phyloP scores from a whole-genome alignment of 176 grass and related monocot species.

The Carex pumila region DNA sequence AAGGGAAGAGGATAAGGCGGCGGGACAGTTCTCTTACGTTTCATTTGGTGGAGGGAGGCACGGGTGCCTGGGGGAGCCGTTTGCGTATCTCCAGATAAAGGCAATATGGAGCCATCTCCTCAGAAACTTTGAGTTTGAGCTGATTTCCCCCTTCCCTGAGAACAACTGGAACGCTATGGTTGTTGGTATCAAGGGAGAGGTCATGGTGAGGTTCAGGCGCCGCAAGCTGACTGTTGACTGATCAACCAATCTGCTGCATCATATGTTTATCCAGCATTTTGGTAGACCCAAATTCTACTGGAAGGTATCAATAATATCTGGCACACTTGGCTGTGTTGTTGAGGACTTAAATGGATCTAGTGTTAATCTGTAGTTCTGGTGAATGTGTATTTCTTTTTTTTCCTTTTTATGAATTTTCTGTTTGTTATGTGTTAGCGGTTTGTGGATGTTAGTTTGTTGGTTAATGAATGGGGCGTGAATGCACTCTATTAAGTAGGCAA shows the following conservation, averaged over 20 bases:
- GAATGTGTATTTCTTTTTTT: background rate
- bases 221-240: constrained; percentile 58
- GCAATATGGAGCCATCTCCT: constrained; percentile 81
- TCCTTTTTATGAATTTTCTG: background rate
- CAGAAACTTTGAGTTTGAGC: constrained; percentile 93
- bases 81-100: constrained; percentile 96
- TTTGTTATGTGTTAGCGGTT: background rate
- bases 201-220: constrained; percentile 86
- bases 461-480: background rate
- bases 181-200: constrained; percentile 74
- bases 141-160: constrained; percentile 83
- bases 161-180: constrained; percentile 93
- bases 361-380: constrained; percentile 3
- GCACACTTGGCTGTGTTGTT: background rate
- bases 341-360: constrained; percentile 5
- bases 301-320: constrained; percentile 1
- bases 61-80: constrained; percentile 85
- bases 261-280: background rate
- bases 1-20: constrained; percentile 89
- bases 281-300: background rate
- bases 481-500: background rate
- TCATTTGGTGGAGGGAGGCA: constrained; percentile 87
- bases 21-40: constrained; percentile 87
- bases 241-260: constrained; percentile 3
- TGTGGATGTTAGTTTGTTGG: constrained; percentile 18